A percentile compares a stretch with the other conserved stretches of the same genome.
phyloP scores from a whole-genome alignment of 2,329 filamentous ascomycete genomes.

The Diaporthe velutina region DNA sequence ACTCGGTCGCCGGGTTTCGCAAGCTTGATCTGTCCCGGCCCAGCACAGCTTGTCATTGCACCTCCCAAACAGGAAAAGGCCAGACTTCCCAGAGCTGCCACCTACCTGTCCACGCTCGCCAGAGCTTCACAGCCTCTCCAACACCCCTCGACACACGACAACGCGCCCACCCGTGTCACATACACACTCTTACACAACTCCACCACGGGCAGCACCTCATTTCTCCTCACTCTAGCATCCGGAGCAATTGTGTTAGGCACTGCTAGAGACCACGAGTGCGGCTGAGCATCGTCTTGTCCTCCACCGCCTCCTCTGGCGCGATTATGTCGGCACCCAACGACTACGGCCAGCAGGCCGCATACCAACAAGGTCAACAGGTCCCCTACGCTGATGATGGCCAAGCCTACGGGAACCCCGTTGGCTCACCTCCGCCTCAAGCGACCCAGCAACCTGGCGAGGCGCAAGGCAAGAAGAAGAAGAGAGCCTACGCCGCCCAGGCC shows the following conservation, averaged over 20 bases:
- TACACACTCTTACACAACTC: slow-evolving; percentile 21
- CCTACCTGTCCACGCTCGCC: slow-evolving; percentile 29
- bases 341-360: slow-evolving; percentile 63
- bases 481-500: slow-evolving; percentile 92
- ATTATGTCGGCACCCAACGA: slow-evolving; percentile 70
- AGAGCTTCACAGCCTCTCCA: slow-evolving; percentile 32
- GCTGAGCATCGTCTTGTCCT: slow-evolving; percentile 38
- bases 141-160: slow-evolving; percentile 28
- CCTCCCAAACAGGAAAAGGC: slow-evolving; percentile 35
- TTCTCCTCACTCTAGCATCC: slow-evolving; percentile 3
- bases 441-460: slow-evolving; percentile 52
- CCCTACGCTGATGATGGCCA: slow-evolving; percentile 54
- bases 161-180: slow-evolving; percentile 15
- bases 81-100: slow-evolving; percentile 34
- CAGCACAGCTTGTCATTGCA: slow-evolving; percentile 39
- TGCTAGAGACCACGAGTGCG: slow-evolving; percentile 26
- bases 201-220: slow-evolving; percentile 10
- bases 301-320: slow-evolving; percentile 44
- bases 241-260: background rate
- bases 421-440: slow-evolving; percentile 50
- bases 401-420: slow-evolving; percentile 54
- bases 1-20: background rate
- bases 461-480: slow-evolving; percentile 85
- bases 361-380: slow-evolving; percentile 54
- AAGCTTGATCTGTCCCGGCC: slow-evolving; percentile 3